Base-by-base conservation (phyloP, 805 yeast genomes). In the Debaryomyces hansenii region DNA sequence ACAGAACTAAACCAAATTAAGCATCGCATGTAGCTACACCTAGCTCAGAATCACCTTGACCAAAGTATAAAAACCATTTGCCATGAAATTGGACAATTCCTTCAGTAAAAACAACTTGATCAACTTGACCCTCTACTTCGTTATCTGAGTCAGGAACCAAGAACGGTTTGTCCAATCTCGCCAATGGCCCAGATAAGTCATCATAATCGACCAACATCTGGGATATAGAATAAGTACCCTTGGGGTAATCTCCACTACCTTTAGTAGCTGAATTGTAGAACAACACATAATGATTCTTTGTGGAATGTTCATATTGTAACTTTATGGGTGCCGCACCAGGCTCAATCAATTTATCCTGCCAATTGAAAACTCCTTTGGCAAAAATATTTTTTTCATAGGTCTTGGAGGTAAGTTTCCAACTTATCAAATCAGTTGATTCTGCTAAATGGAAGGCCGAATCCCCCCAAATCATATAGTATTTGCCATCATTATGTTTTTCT, bases 401-500 rank as follows among this genome's bases (percentile, higher is more conserved):
- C 27, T 54, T 49, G 28, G 57, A 47, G 2, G 57, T 48, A 5
- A 63, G 41, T 14, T 46, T 34, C 77, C 77, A 72, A 44, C 64
- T 46, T n/a, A 62, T 49, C 46, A 70, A 49, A 46, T 72, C 74
- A 24, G 51, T 52, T 8, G 71, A 64, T 24, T 52, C 59, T 4
- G 75, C 75, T 49, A 72, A 57, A 49, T 69, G 65, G 45, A 72
- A 60, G 31, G 63, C 63, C 9, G 67, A 59, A 52, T 72, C 77
- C 18, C 77, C 77, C 73, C 74, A 72, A 18, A 72, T 62, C 77
- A 72, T 72, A 50, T 70, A 69, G 48, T 66, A 71, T 33, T 59
- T 56, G 4, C 74, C 74, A 48, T 68, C 69, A 14, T 48, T 47
- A 40, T 58, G 56, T 28, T 41, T 51, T 34, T 70, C 71, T 5